Evolutionary conservation across 441 rosid species (phyloP), one percentile per base, ranked within the genome.

Genomic region (Daphne laureola): DNA sequence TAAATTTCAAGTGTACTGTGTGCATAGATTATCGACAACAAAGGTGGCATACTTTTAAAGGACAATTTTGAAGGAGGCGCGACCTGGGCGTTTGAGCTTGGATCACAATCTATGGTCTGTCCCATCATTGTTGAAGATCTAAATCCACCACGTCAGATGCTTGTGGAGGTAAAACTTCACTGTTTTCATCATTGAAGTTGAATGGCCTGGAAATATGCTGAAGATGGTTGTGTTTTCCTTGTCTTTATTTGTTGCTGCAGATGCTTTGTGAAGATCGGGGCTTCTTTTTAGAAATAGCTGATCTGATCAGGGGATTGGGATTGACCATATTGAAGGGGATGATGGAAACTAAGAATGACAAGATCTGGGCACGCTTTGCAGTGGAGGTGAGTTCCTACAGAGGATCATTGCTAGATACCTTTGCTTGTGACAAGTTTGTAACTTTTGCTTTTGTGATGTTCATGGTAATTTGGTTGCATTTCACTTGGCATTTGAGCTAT

Each of bases 61-160:
- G 87, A 80, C 55, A 77, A 71, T 70, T 79, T 75, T 53, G 88
- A 77, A 61, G 95, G 97, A 57, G 98, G 98, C 54, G 96, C 96
- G 17, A 92, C 96, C 46, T 86, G 96, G 97, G 98, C 96, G 45
- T 89, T 75, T 61, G 96, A 92, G 78, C 96, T 92, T 42, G 96
- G 95, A 12, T 84, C 97, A 57, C 83, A 74, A 67, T 78, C 97
- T 54, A 71, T 79, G 81, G 72, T 81, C 40, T 89, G 96, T 56
- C 98, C 98, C 53, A 89, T 92, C 58, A 83, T 89, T 13, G 92
- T 92, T 9, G 98, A 92, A 71, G 98, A 92, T 78, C 69, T 92
- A 58, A 87, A 65, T 62, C 76, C 76, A 35, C 97, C 97, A 54
- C 84, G 96, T 45, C 90, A 84, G 69, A 75, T 89, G 89, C 93